Evolutionary conservation across 1,284 basidiomycete species (phyloP), one percentile per base, ranked within the genome.

Genomic region (Cerrena zonata): DNA sequence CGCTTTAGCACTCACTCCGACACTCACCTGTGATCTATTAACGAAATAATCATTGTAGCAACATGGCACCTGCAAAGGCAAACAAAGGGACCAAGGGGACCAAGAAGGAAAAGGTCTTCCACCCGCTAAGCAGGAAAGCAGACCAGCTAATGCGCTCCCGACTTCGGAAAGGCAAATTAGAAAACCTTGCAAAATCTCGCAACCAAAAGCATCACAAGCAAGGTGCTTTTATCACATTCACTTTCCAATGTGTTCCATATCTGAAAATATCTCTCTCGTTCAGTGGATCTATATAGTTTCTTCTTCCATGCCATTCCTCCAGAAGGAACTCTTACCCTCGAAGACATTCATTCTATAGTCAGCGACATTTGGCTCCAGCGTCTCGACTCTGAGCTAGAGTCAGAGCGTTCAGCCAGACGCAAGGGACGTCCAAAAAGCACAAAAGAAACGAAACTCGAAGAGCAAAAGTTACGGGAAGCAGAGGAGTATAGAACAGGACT

Each of bases 401-500:
- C 73, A 37, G 86, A 94, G 60, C 70, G 70, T 40, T 71, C 76
- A 0, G 71, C 77, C 19, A 73, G 91, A 42, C 71, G 91, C 49
- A 83, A 86, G 52, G 91, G 92, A 2, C 70, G 91, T 50, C 83
- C 91, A 38, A 92, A 91, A 69, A 83, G 80, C 54, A 70, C 73
- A 10, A 86, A 79, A 61, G 85, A 90, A 62, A 57, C 73, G 36
- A 84, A 84, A 58, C 64, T 94, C 38, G 88, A 93, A 65, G 89
- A 90, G 51, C 63, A 80, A 21, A 86, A 82, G 61, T 62, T 81
- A 48, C 72, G 77, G 47, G 91, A 94, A 62, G 59, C 65, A 13
- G 85, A 90, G 48, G 75, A 82, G 54, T 95, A 91, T 65, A 79
- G 86, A 46, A 88, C 89, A 5, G 91, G 91, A 2, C 76, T 94